Evolutionary conservation across 1,139 yeast species (phyloP), one percentile per base, ranked within the genome.

Genomic region (Diutina sp.): DNA sequence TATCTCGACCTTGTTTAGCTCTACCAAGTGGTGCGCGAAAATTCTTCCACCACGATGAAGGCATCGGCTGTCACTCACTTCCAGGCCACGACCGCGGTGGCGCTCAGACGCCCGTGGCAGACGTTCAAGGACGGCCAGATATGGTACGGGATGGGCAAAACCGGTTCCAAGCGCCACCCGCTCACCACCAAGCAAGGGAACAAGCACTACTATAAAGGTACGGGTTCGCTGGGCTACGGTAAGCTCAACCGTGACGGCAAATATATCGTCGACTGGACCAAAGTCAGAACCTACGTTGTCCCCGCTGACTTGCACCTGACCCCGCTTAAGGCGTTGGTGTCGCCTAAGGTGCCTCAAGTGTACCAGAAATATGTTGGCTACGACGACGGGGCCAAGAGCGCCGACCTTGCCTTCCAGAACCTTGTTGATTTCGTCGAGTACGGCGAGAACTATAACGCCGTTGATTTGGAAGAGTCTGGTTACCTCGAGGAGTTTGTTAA

Each of bases 171-270:
- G 67, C 83, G 99, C 74, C 83, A 86, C 66, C 81, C 96, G 3
- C 74, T 91, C 63, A 87, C 97, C 35, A 86, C 97, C 44, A 93
- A 93, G 66, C 93, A 90, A 68, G 98, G 99, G 65, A 93, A 91
- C 73, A 90, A 91, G 76, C 85, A 87, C 65, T 89, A 79, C 72
- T 93, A 95, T 72, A 93, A 91, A 69, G 99, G 99, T 74, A 93
- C 98, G 25, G 82, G 98, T 60, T 89, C 99, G 6, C 80, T 96
- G 1, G 97, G 98, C 70, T 83, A 90, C 60, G 99, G 99, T 67
- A 78, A 77, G 58, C 82, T 87, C 67, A 86, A 95, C 58, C 75
- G 77, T 46, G 78, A 78, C 61, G 97, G 96, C 57, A 80, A 82
- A 46, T 95, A 89, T 69, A 76, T 82, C 16, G 80, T 93, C 61